Percentiles rank a stretch among this genome's conserved stretches.
These are phyloP conservation scores for Ogataea pilisensis DNA, from an alignment of 805 yeast genomes.

Conservation along the genomic window DNA sequence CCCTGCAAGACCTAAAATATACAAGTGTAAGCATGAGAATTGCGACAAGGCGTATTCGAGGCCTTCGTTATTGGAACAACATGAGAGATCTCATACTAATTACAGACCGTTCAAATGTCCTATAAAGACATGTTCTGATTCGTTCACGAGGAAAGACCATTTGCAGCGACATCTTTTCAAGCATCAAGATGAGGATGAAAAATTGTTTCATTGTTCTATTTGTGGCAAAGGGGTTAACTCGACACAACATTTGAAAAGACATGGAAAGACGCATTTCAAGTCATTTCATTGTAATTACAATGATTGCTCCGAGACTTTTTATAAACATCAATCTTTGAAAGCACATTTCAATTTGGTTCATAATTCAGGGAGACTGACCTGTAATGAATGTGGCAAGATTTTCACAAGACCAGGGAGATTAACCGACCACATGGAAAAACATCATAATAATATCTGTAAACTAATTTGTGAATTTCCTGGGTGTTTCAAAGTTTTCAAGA, in stretches of 20 bases:
- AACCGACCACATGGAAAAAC: constrained; percentile 59
- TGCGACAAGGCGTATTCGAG: constrained; percentile 76
- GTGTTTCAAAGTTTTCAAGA: constrained; percentile 56
- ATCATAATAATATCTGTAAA: constrained; percentile 48
- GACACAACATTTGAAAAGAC: constrained; percentile 76
- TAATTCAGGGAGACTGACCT: constrained; percentile 45
- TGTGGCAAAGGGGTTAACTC: constrained; percentile 85
- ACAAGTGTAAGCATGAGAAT: constrained; percentile 57
- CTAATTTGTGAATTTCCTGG: constrained; percentile 61
- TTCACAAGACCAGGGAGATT: constrained; percentile 65
- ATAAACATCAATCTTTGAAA: constrained; percentile 69
- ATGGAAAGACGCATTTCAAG: constrained; percentile 73
- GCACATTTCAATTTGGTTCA: constrained; percentile 69
- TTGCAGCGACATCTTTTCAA: constrained; percentile 69
- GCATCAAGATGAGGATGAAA: constrained; percentile 48
- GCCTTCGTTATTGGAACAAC: constrained; percentile 82
- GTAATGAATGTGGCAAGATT: constrained; percentile 58
- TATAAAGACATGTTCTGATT: constrained; percentile 49
- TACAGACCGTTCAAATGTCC: constrained; percentile 74
- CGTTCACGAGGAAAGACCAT: constrained; percentile 76
- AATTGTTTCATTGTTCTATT: constrained; percentile 66
- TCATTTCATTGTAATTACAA: constrained; percentile 58
- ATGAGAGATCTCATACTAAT: constrained; percentile 69
- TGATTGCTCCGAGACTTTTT: constrained; percentile 63
- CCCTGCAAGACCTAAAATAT: constrained; percentile 51